phyloP scores from a whole-genome alignment of 192 early-diverging fungal genomes.

The Coemansia sp. region DNA sequence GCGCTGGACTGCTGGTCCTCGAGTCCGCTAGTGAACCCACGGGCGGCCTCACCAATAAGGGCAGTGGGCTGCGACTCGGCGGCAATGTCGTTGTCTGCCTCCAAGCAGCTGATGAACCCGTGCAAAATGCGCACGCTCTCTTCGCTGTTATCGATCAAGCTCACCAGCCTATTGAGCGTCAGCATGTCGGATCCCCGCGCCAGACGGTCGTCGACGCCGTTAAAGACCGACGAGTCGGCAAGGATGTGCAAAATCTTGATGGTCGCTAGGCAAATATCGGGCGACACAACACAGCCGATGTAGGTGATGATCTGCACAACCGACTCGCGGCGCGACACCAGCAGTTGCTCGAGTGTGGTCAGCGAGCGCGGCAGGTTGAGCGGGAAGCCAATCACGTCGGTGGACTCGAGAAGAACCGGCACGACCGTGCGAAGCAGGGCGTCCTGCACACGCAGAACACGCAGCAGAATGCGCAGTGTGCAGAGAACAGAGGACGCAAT shows the following conservation, averaged over 20 bases:
- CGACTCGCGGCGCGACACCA: conserved; percentile 63
- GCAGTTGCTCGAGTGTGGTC: conserved; percentile 72
- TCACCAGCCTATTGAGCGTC: conserved; percentile 70
- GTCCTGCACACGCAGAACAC: conserved; percentile 71
- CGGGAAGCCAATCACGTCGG: conserved; percentile 47
- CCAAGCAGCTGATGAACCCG: conserved; percentile 75
- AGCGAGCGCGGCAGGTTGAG: conserved; percentile 55
- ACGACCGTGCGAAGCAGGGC: conserved; percentile 64
- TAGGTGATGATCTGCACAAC: conserved; percentile 72
- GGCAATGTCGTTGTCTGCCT: conserved; percentile 54
- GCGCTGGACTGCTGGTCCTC: conserved; percentile 31
- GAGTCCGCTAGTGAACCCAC: conserved; percentile 42
- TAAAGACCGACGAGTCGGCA: conserved; percentile 69
- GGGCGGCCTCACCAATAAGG: conserved; percentile 31
- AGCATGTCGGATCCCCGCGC: conserved; percentile 47
- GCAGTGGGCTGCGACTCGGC: conserved; percentile 41
- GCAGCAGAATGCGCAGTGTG: conserved; percentile 61
- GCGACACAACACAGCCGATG: conserved; percentile 61
- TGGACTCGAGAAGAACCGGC: conserved; percentile 53
- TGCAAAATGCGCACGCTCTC: conserved; percentile 67
- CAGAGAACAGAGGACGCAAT: conserved; percentile 29
- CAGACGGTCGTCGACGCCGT: conserved; percentile 41
- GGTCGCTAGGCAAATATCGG: conserved; percentile 70
- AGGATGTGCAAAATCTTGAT: conserved; percentile 69
- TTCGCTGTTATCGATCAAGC: conserved; percentile 59